Conservation (phyloP, 2,329 filamentous ascomycete genomes). For the Fusarium foetens region DNA sequence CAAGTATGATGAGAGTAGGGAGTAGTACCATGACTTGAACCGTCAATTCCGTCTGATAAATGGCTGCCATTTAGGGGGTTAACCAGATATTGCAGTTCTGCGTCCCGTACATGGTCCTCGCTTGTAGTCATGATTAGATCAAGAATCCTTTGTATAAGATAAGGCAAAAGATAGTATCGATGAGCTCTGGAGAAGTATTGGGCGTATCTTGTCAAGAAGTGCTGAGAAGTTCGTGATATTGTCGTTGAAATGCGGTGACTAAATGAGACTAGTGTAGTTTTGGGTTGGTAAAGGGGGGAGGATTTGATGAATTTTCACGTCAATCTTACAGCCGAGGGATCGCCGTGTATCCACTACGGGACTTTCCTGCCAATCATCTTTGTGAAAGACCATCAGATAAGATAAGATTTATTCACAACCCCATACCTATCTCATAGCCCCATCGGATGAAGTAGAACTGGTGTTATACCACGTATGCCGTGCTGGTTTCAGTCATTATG, state of each 20-base stretch:
- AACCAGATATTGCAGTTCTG: neutral
- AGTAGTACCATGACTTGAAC: slow-evolving; percentile 16
- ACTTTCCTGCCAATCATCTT: neutral
- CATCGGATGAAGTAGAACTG: rapidly evolving
- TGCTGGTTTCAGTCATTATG: no score
- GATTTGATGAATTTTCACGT: slow-evolving; percentile 18
- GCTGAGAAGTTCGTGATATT: neutral
- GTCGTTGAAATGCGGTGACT: slow-evolving; percentile 18
- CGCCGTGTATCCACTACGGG: neutral
- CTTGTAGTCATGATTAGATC: neutral
- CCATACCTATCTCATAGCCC: neutral
- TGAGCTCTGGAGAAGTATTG: rapidly evolving
- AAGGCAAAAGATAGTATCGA: rapidly evolving
- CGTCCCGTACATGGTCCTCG: neutral
- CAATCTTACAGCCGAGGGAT: neutral
- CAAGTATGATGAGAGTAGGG: rapidly evolving
- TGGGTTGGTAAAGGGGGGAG: slow-evolving; percentile 7
- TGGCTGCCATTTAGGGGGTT: neutral
- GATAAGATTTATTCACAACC: neutral
- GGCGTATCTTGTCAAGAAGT: neutral
- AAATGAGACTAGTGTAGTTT: slow-evolving; percentile 14
- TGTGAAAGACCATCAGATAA: neutral
- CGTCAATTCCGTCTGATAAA: slow-evolving; percentile 15
- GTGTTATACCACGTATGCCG: rapidly evolving
- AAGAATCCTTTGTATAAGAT: rapidly evolving